Percentiles rank a stretch among this genome's conserved stretches.
Evolutionary conservation across 495 filamentous ascomycete species (phyloP).

Genomic region (Aspergillus bertholletiae): DNA sequence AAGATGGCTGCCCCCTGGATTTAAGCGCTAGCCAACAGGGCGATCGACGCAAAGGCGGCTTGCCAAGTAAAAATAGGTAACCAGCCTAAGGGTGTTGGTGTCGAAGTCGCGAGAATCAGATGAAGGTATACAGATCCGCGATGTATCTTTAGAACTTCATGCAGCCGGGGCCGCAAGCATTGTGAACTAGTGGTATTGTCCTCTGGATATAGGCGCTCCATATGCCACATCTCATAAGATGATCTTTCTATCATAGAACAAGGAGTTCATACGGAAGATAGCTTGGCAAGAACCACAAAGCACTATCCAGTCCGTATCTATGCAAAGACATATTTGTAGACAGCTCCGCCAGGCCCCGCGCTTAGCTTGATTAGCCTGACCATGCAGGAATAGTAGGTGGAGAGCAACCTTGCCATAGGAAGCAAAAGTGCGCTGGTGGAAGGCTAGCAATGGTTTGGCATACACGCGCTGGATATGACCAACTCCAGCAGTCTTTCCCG

Average conservation of each 20-base stretch:
- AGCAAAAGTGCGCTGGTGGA: conserved; percentile 26
- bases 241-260: no score
- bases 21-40: conserved; percentile 38
- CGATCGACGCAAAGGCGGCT: conserved; percentile 34
- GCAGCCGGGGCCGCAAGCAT: conserved; percentile 41
- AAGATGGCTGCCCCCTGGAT: conserved; percentile 41
- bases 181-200: conserved; percentile 53
- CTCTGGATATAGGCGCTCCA: conserved; percentile 48
- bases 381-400: not conserved
- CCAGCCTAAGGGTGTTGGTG: conserved; percentile 30
- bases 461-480: not conserved
- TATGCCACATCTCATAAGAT: no score
- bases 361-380: conserved; percentile 11
- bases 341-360: conserved; percentile 48
- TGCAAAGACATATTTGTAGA: conserved; percentile 50
- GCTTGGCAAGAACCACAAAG: conserved; percentile 34
- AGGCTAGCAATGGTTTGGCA: not conserved
- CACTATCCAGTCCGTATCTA: conserved; percentile 36
- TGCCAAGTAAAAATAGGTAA: conserved; percentile 45
- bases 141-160: conserved; percentile 46
- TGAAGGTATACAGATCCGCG: conserved; percentile 28
- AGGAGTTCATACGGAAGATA: conserved; percentile 44
- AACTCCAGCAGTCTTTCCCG: conserved; percentile 46
- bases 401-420: conserved; percentile 30
- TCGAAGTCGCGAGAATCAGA: not conserved